Evolutionary conservation across 2,329 filamentous ascomycete genomes (phyloP), one percentile per base, ranked within the genome.

Genomic region (Penicillium italicum): DNA sequence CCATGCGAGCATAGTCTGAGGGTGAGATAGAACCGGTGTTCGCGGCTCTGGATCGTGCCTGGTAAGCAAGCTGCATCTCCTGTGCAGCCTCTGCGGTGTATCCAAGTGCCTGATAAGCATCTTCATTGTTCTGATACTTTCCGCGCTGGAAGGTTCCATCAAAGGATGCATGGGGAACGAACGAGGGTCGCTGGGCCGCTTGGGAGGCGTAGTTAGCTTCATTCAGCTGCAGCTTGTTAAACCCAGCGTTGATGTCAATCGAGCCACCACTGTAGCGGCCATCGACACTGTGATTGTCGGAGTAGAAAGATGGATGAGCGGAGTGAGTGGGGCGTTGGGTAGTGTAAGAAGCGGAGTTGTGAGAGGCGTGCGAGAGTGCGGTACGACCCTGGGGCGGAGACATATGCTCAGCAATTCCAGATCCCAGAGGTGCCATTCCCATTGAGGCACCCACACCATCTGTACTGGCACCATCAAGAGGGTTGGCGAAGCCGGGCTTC

Each of bases 101-200:
- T 3, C 57, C 58, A 24, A 68, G 55, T 3, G 62, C 44, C 33
- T 72, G 68, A 41, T 70, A 74, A 22, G 57, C 55, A 8, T 74
- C 70, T 22, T 73, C 70, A 12, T 53, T 40, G 26, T 57, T 56
- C n/a, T 68, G 66, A 26, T 74, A 79, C 54, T 77, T 79, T 51
- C 76, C 75, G 0, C 74, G 63, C n/a, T 72, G 68, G n/a, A 76
- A 66, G 1, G 76, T 70, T n/a, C 73, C 70, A 55, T 83, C 80
- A n/a, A 77, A 69, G 5, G 76, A 74, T 5, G 75, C 64, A 28
- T 70, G 69, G 3, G 64, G 59, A n/a, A 67, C 50, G 55, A 69
- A 73, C 0, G 58, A 34, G 10, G 71, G 68, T 14, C 73, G 69
- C 30, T 66, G 70, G 2, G 47, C 49, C 9, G 54, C 38, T 8